Evolutionary conservation across 345 rosid genomes (phyloP).

Genomic region (Aurinia saxatilis): DNA sequence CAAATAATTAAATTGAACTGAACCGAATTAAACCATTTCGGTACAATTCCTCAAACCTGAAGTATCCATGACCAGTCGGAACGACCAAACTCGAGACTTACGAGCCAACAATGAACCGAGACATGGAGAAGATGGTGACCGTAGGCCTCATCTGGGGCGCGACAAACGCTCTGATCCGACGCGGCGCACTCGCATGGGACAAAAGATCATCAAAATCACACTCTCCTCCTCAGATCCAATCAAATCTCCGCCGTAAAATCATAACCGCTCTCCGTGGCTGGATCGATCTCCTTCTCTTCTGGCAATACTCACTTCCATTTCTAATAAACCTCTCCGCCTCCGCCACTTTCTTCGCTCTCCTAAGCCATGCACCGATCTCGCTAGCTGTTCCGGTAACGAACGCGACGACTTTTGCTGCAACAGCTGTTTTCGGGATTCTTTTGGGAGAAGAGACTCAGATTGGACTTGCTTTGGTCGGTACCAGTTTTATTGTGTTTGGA

Average conservation of each 20-base stretch:
- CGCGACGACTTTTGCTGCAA: constrained; percentile 89
- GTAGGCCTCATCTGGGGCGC: constrained; percentile 93
- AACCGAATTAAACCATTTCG: too few species aligned
- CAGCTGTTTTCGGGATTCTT: constrained; percentile 66
- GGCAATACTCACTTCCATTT: constrained; percentile 92
- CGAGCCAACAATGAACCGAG: constrained; percentile 43
- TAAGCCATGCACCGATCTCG: constrained; percentile 67
- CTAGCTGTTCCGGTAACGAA: constrained; percentile 88
- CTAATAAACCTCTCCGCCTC: constrained; percentile 80
- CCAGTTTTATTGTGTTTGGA: constrained; percentile 57
- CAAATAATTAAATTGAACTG: too few species aligned
- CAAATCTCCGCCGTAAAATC: constrained; percentile 34
- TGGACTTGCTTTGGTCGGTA: constrained; percentile 56
- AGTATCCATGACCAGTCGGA: too few species aligned
- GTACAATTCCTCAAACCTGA: too few species aligned
- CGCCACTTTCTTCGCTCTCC: constrained; percentile 72
- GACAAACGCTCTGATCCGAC: constrained; percentile 84
- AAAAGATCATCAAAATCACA: constrained; percentile 11
- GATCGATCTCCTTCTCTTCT: constrained; percentile 59
- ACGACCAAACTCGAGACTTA: too few species aligned
- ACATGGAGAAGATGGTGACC: constrained; percentile 76
- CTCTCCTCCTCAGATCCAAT: constrained; percentile 22
- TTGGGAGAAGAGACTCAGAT: constrained; percentile 66
- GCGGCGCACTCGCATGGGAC: constrained; percentile 88
- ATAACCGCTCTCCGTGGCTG: constrained; percentile 34